Evolutionary conservation across 2,329 filamentous ascomycete genomes (phyloP), one percentile per base, ranked within the genome.

Genomic region (Proliferodiscus dingleyae): DNA sequence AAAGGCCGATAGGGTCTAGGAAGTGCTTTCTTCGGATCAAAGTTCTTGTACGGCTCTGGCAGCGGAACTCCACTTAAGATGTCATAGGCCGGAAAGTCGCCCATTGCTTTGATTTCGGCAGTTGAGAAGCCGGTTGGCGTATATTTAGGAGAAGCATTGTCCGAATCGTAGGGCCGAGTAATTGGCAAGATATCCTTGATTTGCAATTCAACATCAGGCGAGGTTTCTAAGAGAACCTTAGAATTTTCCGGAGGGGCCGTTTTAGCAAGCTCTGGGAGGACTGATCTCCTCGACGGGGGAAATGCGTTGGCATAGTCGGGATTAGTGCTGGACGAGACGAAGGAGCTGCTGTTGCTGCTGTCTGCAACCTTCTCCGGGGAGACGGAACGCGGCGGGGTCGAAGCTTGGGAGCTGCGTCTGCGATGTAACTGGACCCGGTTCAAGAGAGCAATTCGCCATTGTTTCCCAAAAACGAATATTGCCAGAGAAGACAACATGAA

Each of bases 1-100:
- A 94, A 85, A 0, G 89, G 89, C 32, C 89, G 74, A 61, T 90
- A 94, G 0, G 88, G 88, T 46, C 89, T 73, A 1, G 88, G 78
- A 8, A 74, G 58, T 1, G 88, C 87, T 51, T 72, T 85, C 11
- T 74, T 67, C 44, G 89, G 80, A 51, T 87, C 71, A 60, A 93
- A 93, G 4, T 77, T 70, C 1, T 62, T 57, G 45, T 85, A 82
- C 0, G 84, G 72, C 7, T 70, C 53, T 0, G 89, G 89, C 37
- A 85, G 66, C 1, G 85, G 85, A 4, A 94, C 82, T 5, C 85
- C 88, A 39, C 83, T 87, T 9, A 95, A 68, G 2, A 72, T 68
- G 5, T 87, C 78, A 63, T 94, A 94, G 61, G 91, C 81, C 0
- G 88, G 87, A 46, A 94, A 94, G 54, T 85, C 74, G 0, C 87